Percentiles rank a stretch among this genome's conserved stretches.
Evolutionary conservation across 441 rosid species (phyloP).

Genomic region (Populus trichocarpa): DNA sequence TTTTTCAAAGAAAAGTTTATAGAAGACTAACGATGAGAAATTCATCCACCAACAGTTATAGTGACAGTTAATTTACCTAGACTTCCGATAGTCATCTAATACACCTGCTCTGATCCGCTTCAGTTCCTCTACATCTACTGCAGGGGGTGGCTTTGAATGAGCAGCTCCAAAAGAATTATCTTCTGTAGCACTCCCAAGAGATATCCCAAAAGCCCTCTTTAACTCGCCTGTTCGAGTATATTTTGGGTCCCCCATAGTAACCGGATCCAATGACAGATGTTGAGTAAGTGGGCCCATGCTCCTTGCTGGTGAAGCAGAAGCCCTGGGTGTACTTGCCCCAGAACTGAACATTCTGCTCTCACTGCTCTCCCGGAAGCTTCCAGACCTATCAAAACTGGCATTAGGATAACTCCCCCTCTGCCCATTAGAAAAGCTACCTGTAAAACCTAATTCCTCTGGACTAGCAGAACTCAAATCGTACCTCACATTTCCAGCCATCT

Average conservation of each 20-base stretch:
- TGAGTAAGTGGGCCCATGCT: slow-evolving; percentile 29
- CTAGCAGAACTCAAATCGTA: slow-evolving; percentile 41
- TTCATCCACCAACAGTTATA: background rate
- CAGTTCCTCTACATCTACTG: slow-evolving; percentile 45
- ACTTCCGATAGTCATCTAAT: slow-evolving; percentile 31
- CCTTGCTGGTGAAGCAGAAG: slow-evolving; percentile 27
- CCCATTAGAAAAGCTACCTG: slow-evolving; percentile 45
- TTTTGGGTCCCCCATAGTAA: slow-evolving; percentile 43
- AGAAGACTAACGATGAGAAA: background rate
- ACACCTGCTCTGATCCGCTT: slow-evolving; percentile 43
- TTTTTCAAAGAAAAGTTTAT: background rate
- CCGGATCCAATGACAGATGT: slow-evolving; percentile 42
- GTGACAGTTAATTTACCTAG: slow-evolving; percentile 36
- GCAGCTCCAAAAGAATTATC: slow-evolving; percentile 48
- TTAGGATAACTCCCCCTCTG: slow-evolving; percentile 36
- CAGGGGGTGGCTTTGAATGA: slow-evolving; percentile 40
- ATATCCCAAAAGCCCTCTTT: slow-evolving; percentile 42
- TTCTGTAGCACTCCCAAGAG: slow-evolving; percentile 35
- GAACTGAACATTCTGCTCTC: slow-evolving; percentile 39
- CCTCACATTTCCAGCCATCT: slow-evolving; percentile 47
- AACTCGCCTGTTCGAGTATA: slow-evolving; percentile 38
- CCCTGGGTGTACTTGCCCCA: slow-evolving; percentile 32
- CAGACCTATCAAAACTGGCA: slow-evolving; percentile 48
- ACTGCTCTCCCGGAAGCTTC: slow-evolving; percentile 32
- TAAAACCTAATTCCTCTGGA: slow-evolving; percentile 40